These are phyloP conservation scores for Monilinia fructigena DNA, from an alignment of 2,329 filamentous ascomycete species.

Conservation along the genomic window DNA sequence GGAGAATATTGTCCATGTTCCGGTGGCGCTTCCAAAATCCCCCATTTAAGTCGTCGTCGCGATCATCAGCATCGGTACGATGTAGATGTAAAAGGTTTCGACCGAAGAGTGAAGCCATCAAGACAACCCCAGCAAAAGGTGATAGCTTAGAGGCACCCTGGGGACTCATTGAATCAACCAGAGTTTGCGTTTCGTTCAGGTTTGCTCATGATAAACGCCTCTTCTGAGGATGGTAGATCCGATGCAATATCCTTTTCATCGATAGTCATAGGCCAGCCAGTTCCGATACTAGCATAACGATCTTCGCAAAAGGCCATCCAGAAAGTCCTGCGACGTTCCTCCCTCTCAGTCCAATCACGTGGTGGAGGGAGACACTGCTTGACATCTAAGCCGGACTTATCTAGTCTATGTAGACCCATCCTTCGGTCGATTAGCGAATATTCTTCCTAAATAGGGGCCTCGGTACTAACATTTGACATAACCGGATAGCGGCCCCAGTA, in stretches of 20 bases:
- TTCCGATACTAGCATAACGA: slow-evolving; percentile 91
- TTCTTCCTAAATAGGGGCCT: not conserved
- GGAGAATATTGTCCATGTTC: slow-evolving; percentile 81
- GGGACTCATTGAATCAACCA: slow-evolving; percentile 68
- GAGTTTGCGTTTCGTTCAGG: slow-evolving; percentile 69
- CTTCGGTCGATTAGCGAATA: slow-evolving; percentile 53
- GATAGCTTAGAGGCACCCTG: slow-evolving; percentile 73
- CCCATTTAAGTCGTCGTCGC: slow-evolving; percentile 83
- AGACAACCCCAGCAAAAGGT: slow-evolving; percentile 73
- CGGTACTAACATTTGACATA: slow-evolving; percentile 72
- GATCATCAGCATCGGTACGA: slow-evolving; percentile 76
- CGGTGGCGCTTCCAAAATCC: slow-evolving; percentile 95
- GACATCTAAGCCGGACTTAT: slow-evolving; percentile 79
- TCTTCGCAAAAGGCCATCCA: slow-evolving; percentile 93
- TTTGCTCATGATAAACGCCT: slow-evolving; percentile 78
- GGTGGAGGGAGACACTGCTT: slow-evolving; percentile 87
- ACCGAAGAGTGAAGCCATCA: slow-evolving; percentile 88
- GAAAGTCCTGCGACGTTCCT: slow-evolving; percentile 88
- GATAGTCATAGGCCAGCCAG: slow-evolving; percentile 93
- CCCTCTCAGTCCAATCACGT: slow-evolving; percentile 89
- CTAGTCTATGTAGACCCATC: slow-evolving; percentile 87
- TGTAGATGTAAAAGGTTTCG: slow-evolving; percentile 89
- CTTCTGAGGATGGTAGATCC: slow-evolving; percentile 78
- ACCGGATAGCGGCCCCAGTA: slow-evolving; percentile 74
- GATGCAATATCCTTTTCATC: slow-evolving; percentile 91